A percentile compares a stretch with the other conserved stretches of the same genome.
These are phyloP conservation scores for Irpex rosettiformis DNA, from an alignment of 1,284 basidiomycete species.

Conservation along the genomic window DNA sequence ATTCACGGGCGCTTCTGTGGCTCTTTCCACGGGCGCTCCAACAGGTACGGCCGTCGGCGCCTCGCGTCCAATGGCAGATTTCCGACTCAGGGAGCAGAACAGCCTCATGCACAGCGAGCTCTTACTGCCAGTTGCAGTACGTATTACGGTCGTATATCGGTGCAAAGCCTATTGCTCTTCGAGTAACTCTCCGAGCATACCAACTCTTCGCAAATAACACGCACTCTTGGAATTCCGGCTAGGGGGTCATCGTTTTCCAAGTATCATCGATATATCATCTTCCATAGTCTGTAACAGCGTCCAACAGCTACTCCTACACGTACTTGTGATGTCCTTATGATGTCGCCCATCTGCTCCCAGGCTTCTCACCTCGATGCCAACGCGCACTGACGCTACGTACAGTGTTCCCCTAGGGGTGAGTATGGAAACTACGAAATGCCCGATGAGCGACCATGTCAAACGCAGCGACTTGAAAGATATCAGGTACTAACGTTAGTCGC, in stretches of 20 bases:
- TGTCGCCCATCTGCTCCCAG: too few species aligned
- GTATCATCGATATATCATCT: neutral
- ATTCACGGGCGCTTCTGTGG: neutral
- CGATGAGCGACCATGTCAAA: neutral
- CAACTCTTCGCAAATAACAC: neutral
- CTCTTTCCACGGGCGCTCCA: too few species aligned
- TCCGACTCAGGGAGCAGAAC: neutral
- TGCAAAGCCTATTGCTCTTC: neutral
- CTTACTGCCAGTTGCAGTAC: neutral
- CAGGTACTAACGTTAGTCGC: constrained; percentile 1
- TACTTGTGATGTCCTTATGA: neutral
- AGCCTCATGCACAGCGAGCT: neutral
- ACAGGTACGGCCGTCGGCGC: neutral
- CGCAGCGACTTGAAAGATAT: neutral
- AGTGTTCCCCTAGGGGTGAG: too few species aligned
- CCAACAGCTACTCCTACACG: neutral
- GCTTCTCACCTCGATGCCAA: too few species aligned
- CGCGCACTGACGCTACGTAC: too few species aligned
- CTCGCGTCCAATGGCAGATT: neutral
- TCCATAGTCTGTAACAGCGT: neutral
- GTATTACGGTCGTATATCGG: neutral
- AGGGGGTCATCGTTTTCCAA: neutral
- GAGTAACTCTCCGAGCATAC: neutral
- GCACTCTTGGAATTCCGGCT: neutral
- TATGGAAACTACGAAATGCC: neutral